Conservation (phyloP, 352 stramenopile species). For the Peronospora belbahrii region DNA sequence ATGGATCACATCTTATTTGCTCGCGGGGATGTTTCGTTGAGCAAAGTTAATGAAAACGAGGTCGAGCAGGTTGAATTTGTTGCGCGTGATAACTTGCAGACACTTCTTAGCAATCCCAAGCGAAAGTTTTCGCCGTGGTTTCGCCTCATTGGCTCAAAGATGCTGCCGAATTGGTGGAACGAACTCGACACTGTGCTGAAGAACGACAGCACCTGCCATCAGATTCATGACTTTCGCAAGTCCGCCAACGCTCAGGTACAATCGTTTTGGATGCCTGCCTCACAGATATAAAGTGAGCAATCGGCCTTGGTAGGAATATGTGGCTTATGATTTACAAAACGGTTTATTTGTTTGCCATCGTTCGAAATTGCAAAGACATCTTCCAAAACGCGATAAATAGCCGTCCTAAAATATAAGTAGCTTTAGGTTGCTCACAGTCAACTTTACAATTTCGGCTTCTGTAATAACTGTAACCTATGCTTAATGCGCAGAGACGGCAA, state of each 20-base stretch:
- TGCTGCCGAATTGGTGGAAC: slow-evolving; percentile 70
- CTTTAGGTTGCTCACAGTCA: too few species aligned
- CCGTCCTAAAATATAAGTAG: too few species aligned
- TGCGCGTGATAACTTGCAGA: slow-evolving; percentile 41
- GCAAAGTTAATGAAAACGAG: slow-evolving; percentile 90
- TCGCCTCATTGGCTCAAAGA: slow-evolving; percentile 54
- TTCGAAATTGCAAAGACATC: too few species aligned
- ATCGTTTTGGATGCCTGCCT: neutral
- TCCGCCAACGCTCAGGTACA: neutral
- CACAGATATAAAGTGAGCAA: neutral
- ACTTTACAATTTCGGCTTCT: too few species aligned
- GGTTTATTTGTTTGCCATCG: too few species aligned
- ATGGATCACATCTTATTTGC: slow-evolving; percentile 98
- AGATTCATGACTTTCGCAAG: slow-evolving; percentile 60
- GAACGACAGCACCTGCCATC: slow-evolving; percentile 39
- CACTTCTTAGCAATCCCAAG: slow-evolving; percentile 44
- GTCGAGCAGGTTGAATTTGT: slow-evolving; percentile 89
- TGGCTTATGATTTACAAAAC: too few species aligned
- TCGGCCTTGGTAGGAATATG: too few species aligned
- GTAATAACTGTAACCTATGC: too few species aligned
- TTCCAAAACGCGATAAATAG: too few species aligned
- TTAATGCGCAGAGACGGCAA: too few species aligned
- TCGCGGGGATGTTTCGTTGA: slow-evolving; percentile 66
- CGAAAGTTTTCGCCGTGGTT: slow-evolving; percentile 83
- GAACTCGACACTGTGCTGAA: slow-evolving; percentile 53